Conservation (phyloP, 1,139 yeast genomes). For the Pichia norvegensis region DNA sequence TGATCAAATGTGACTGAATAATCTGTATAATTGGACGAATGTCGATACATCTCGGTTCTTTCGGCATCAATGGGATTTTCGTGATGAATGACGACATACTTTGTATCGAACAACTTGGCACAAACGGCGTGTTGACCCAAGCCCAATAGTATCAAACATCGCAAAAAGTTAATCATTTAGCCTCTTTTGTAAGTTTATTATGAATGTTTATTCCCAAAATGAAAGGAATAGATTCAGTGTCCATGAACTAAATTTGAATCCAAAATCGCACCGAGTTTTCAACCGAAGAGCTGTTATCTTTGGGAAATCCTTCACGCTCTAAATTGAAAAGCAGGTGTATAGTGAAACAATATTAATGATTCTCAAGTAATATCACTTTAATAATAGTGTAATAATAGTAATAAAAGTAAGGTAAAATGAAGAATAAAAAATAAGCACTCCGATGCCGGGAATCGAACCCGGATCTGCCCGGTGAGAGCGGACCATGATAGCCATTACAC, state of each 20-base stretch:
- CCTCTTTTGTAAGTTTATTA: background rate
- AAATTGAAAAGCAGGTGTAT: too few species aligned
- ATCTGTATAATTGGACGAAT: background rate
- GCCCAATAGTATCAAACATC: background rate
- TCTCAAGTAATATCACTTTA: too few species aligned
- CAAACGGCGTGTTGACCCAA: background rate
- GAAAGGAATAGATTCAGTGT: too few species aligned
- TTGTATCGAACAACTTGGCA: background rate
- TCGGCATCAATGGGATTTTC: background rate
- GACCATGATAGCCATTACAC: constrained; percentile 66
- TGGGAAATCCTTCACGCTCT: too few species aligned
- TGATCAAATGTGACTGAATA: background rate
- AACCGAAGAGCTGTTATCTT: too few species aligned
- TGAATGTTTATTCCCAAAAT: too few species aligned
- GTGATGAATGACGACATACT: background rate
- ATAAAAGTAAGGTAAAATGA: background rate
- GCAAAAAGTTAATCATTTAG: background rate
- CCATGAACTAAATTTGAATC: too few species aligned
- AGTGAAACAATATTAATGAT: too few species aligned
- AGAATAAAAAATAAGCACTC: constrained; percentile 30
- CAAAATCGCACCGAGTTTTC: too few species aligned
- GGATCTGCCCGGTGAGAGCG: constrained; percentile 65
- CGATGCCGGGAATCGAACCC: constrained; percentile 69
- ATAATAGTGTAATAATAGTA: too few species aligned
- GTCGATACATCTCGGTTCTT: background rate